These are phyloP conservation scores for Wakefieldia striispora DNA, from an alignment of 768 basidiomycete species.

Conservation along the genomic window DNA sequence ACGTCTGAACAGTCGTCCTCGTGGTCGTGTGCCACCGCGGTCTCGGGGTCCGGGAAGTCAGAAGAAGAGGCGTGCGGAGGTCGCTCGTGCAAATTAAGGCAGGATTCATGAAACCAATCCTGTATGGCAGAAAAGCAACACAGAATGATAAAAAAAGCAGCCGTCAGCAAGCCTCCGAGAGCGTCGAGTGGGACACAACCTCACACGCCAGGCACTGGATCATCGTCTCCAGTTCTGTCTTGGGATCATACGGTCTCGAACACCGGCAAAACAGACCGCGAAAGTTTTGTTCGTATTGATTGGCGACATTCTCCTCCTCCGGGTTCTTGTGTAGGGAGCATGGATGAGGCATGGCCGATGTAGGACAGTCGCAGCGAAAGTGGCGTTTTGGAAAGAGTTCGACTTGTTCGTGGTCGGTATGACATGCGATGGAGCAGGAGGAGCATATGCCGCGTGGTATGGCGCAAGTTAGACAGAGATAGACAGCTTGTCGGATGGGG, in stretches of 20 bases:
- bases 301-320: constrained; percentile 57
- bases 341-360: constrained; percentile 51
- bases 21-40: constrained; percentile 28
- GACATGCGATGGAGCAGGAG: constrained; percentile 84
- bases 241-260: constrained; percentile 65
- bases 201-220: constrained; percentile 86
- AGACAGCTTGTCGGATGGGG: constrained; percentile 70
- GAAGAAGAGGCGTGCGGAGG: constrained; percentile 46
- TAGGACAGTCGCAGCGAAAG: constrained; percentile 87
- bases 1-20: constrained; percentile 58
- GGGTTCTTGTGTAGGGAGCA: constrained; percentile 59
- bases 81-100: constrained; percentile 72
- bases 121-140: constrained; percentile 23
- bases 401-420: constrained; percentile 82
- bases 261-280: constrained; percentile 72
- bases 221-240: constrained; percentile 79
- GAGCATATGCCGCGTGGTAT: constrained; percentile 70
- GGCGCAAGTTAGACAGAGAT: constrained; percentile 76
- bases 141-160: no score
- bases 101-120: constrained; percentile 94
- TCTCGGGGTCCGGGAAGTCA: constrained; percentile 3
- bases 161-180: constrained; percentile 1
- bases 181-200: constrained; percentile 36
- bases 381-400: constrained; percentile 84
- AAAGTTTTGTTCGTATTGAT: constrained; percentile 77